phyloP scores from a whole-genome alignment of 2,329 filamentous ascomycete genomes.

The Pyrenophora graminea region DNA sequence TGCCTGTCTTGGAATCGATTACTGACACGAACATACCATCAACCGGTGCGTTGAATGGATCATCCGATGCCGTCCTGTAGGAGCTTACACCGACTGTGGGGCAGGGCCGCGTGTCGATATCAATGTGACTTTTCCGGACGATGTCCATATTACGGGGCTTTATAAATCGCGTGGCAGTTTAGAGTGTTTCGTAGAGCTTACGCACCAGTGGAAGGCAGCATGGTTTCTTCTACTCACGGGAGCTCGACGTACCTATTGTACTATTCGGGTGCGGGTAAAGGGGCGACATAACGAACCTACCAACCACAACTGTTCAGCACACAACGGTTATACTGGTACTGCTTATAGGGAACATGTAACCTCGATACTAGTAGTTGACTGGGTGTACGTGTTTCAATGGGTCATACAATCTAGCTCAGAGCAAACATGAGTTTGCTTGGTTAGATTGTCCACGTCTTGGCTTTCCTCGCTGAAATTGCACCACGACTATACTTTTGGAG shows the following conservation, averaged over 20 bases:
- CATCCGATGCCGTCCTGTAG: not conserved
- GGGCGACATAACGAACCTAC: not conserved
- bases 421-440: not conserved
- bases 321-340: conserved; percentile 4
- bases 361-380: not conserved
- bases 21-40: not conserved
- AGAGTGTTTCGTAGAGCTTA: not conserved
- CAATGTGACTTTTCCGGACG: not conserved
- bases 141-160: not conserved
- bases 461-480: too few species aligned
- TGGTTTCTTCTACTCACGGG: not conserved
- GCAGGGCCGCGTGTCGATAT: conserved; percentile 3
- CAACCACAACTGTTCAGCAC: not conserved
- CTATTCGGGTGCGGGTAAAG: not conserved
- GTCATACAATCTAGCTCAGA: not conserved
- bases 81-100: not conserved
- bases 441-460: too few species aligned
- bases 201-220: not conserved
- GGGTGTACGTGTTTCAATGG: conserved; percentile 3
- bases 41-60: not conserved
- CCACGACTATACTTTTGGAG: too few species aligned
- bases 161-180: not conserved
- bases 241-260: conserved; percentile 5
- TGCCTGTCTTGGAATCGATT: not conserved
- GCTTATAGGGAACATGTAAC: not conserved